Percentiles rank a stretch among this genome's conserved stretches.
These are phyloP conservation scores for Dendrocalamus sinicus DNA, from an alignment of 176 grass and related monocot genomes.

Conservation along the genomic window DNA sequence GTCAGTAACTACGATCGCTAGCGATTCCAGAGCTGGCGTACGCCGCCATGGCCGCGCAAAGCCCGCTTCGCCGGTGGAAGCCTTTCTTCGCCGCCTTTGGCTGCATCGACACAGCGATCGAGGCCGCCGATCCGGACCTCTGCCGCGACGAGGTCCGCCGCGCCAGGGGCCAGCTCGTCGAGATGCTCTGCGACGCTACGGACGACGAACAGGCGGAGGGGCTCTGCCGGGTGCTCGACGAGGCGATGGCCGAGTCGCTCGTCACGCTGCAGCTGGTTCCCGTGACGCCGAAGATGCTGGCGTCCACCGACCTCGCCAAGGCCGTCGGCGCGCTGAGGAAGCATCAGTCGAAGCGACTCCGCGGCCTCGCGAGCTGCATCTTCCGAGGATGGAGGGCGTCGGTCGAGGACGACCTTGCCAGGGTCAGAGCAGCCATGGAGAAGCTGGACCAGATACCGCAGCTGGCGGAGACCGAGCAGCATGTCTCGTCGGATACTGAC, in stretches of 20 bases:
- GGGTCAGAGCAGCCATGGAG: background rate
- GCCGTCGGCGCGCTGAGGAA: background rate
- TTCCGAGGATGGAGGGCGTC: background rate
- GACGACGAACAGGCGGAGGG: slow-evolving; percentile 8
- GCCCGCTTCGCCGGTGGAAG: too few relatives aligned
- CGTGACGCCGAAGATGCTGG: background rate
- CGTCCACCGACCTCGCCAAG: background rate
- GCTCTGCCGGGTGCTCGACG: slow-evolving; percentile 25
- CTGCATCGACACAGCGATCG: slow-evolving; percentile 12
- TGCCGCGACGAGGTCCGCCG: background rate
- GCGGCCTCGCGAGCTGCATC: slow-evolving; percentile 4
- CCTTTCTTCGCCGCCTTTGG: background rate
- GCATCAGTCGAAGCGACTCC: slow-evolving; percentile 27
- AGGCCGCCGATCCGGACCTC: background rate
- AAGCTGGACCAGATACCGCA: background rate
- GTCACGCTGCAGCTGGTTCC: slow-evolving; percentile 3
- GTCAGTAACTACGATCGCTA: background rate
- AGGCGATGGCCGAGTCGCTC: slow-evolving; percentile 21
- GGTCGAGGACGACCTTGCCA: background rate
- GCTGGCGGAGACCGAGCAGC: background rate
- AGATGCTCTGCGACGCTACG: background rate
- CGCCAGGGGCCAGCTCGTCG: background rate
- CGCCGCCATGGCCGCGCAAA: background rate
- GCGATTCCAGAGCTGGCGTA: background rate
- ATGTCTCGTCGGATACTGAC: too few relatives aligned